Percentiles rank a stretch among this genome's conserved stretches.
Conservation (phyloP, 805 yeast genomes). For the Sungouiella thailandica region DNA sequence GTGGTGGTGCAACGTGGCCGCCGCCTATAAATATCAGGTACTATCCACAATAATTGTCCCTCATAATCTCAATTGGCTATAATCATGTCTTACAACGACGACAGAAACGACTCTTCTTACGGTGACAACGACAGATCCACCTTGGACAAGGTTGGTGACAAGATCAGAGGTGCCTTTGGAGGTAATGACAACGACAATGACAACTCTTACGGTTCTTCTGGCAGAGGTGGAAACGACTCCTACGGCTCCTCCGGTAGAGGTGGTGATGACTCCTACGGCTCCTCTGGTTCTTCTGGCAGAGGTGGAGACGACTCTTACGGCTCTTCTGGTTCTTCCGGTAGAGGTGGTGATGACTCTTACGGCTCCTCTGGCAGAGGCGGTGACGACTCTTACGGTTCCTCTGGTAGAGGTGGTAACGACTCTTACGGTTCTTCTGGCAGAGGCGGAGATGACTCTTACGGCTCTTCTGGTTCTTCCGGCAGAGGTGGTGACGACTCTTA, state of each 20-base stretch:
- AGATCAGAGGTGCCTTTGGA: slow-evolving; percentile 9
- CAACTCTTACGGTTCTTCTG: slow-evolving; percentile 15
- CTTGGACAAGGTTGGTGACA: slow-evolving; percentile 7
- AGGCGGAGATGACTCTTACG: slow-evolving; percentile 16
- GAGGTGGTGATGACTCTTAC: slow-evolving; percentile 12
- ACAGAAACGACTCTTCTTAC: slow-evolving; percentile 11
- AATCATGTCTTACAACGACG: slow-evolving; percentile 15
- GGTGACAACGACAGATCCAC: slow-evolving; percentile 7
- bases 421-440: slow-evolving; percentile 20
- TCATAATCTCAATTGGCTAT: background rate
- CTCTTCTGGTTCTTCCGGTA: slow-evolving; percentile 19
- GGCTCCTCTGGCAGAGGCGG: slow-evolving; percentile 21
- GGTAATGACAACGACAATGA: slow-evolving; percentile 6
- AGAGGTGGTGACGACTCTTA: slow-evolving; percentile 17
- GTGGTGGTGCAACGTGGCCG: no score
- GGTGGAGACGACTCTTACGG: slow-evolving; percentile 17
- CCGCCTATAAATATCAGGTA: no score
- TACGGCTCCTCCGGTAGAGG: slow-evolving; percentile 22
- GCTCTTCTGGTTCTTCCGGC: slow-evolving; percentile 14
- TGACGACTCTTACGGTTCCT: slow-evolving; percentile 18
- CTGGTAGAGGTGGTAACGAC: slow-evolving; percentile 8
- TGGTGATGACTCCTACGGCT: slow-evolving; percentile 13
- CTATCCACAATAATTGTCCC: slow-evolving; percentile 1
- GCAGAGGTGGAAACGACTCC: slow-evolving; percentile 12
- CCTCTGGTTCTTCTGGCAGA: slow-evolving; percentile 7